A percentile compares a stretch with the other conserved stretches of the same genome.
phyloP scores from a whole-genome alignment of 148 eudicot species.

The Rhododendron molle region DNA sequence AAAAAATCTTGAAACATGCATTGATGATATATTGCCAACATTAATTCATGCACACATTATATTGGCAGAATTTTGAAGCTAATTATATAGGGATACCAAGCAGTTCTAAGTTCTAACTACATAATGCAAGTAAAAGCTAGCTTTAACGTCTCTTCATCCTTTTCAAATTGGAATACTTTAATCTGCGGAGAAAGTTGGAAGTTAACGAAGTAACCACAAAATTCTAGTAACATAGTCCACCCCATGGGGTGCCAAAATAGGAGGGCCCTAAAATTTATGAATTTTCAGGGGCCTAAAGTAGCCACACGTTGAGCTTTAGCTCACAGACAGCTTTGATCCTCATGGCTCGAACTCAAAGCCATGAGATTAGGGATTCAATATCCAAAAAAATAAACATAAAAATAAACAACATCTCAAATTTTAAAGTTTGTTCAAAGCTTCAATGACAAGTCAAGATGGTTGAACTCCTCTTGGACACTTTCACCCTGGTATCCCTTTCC shows the following conservation, averaged over 20 bases:
- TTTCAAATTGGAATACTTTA: background rate
- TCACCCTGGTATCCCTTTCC: constrained; percentile 14
- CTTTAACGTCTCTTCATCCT: background rate
- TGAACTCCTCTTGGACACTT: constrained; percentile 30
- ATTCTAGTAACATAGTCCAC: background rate
- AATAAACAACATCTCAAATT: background rate
- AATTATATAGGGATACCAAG: too few species aligned
- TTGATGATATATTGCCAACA: too few species aligned
- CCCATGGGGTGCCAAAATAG: background rate
- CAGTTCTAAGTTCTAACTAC: background rate
- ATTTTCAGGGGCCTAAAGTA: background rate
- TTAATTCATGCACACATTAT: too few species aligned
- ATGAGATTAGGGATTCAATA: background rate
- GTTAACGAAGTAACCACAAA: background rate
- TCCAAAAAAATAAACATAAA: background rate
- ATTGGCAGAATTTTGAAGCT: too few species aligned
- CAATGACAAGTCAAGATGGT: constrained; percentile 44
- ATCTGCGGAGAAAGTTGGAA: background rate
- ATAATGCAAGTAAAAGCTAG: background rate
- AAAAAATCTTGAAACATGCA: too few species aligned
- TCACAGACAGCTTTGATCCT: background rate
- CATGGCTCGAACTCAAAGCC: background rate
- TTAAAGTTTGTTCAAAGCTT: constrained; percentile 4
- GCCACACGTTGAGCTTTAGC: background rate
- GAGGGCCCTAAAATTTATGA: background rate